Base-by-base conservation (phyloP, 345 rosid genomes). In the Eucalyptus grandis region DNA sequence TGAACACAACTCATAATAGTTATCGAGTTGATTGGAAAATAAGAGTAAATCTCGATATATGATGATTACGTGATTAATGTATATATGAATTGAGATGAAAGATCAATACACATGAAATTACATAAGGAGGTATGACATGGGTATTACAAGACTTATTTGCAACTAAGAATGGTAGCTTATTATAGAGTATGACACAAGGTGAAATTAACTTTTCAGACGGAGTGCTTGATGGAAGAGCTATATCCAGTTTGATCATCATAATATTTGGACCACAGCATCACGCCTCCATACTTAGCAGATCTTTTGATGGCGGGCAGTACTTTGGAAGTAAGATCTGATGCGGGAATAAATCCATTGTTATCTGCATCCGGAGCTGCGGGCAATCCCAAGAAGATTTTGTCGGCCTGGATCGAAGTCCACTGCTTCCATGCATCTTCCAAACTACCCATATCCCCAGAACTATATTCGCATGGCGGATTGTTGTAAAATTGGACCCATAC, bases 401-500 rank as follows among this genome's bases (percentile, higher is more conserved):
- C 40, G 2, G 91, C 90, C 0, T 24, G 37, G 40, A 90, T 89
- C 14, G 87, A 10, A 27, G 83, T 88, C 91, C 92, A 91, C 13
- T 90, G 89, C 9, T 90, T 88, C 93, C 91, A 92, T 26, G 92
- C 89, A 87, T 86, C 40, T 47, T 82, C 67, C 4, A 92, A 56
- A n/a, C 37, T n/a, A 16, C 9, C 14, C 27, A 44, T 6, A 15
- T 81, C 22, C 2, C 91, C 67, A 2, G 87, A 87, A 15, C 58
- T 19, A 24, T 90, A 92, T 30, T 90, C 88, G 86, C 93, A 91
- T 4, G 91, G 88, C 13, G 91, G 91, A 56, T 91, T 92, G 69
- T 92, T 89, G 58, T 87, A 92, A 85, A 91, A 92, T 88, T 91
- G 92, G 13, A 91, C 89, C 93, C 90, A 91, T 16, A 90, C 90